These are phyloP conservation scores for Fusarium dimerum DNA, from an alignment of 2,329 filamentous ascomycete species.

Conservation along the genomic window DNA sequence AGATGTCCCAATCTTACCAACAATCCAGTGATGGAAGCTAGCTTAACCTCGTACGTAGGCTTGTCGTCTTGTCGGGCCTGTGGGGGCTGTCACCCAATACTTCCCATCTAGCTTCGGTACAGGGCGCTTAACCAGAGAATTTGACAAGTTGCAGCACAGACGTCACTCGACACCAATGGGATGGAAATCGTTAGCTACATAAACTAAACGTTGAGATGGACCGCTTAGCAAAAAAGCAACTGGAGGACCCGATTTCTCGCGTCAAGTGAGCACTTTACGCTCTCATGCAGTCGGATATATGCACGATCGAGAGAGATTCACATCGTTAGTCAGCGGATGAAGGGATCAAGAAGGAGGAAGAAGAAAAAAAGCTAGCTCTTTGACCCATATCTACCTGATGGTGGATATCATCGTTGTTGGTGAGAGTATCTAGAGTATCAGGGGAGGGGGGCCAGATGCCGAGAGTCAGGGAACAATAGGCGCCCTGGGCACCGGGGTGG, in stretches of 20 bases:
- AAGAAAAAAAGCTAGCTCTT: neutral
- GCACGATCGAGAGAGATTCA: neutral
- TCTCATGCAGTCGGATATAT: neutral
- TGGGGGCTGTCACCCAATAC: constrained; percentile 19
- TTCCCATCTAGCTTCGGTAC: constrained; percentile 13
- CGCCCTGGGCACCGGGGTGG: constrained; percentile 10
- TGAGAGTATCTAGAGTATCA: constrained; percentile 3
- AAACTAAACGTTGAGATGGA: neutral
- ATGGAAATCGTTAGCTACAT: constrained; percentile 19
- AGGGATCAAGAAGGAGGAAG: neutral
- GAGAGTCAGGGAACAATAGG: constrained; percentile 6
- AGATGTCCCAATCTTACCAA: neutral
- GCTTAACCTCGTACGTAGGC: neutral
- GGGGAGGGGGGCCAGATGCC: neutral
- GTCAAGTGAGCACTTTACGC: neutral
- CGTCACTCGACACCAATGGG: constrained; percentile 28
- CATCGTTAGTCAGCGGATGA: neutral
- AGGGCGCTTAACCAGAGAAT: constrained; percentile 26
- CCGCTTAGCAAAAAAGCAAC: neutral
- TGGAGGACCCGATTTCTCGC: too few relatives aligned
- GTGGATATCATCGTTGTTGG: neutral
- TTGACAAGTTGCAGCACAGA: constrained; percentile 14
- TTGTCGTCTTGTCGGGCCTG: constrained; percentile 15
- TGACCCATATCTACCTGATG: neutral
- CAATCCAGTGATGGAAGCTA: neutral